Conservation (phyloP, 1,284 basidiomycete species). For the Sporisorium sorghi region DNA sequence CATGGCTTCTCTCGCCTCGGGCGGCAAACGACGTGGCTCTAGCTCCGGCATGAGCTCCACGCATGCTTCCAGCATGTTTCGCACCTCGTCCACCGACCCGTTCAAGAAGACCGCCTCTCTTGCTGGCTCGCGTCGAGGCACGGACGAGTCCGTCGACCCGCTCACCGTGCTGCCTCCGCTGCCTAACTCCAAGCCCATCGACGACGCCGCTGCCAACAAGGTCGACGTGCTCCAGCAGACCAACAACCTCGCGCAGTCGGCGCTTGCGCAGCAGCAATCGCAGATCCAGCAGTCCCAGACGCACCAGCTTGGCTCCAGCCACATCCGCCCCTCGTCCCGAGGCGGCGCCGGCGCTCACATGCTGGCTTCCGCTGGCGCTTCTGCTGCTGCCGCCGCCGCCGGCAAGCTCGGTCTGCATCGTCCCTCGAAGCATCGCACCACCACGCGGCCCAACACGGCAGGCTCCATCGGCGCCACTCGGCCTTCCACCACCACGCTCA, state of each 20-base stretch:
- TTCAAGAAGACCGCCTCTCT: constrained; percentile 34
- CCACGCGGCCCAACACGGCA: constrained; percentile 55
- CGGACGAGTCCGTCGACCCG: constrained; percentile 51
- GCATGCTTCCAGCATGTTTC: constrained; percentile 47
- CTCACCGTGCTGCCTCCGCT: constrained; percentile 27
- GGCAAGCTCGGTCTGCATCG: constrained; percentile 61
- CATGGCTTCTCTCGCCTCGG: constrained; percentile 23
- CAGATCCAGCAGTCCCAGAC: constrained; percentile 20
- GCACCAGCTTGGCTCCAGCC: constrained; percentile 18
- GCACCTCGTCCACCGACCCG: constrained; percentile 34
- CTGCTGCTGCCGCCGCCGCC: constrained; percentile 59
- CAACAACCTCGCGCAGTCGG: constrained; percentile 37
- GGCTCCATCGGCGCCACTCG: constrained; percentile 51
- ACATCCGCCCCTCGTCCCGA: constrained; percentile 35
- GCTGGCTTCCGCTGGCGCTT: constrained; percentile 54
- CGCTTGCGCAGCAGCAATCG: constrained; percentile 30
- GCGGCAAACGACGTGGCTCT: constrained; percentile 30
- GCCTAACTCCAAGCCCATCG: constrained; percentile 28
- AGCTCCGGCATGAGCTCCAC: constrained; percentile 41
- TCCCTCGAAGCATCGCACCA: constrained; percentile 44
- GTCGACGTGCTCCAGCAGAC: constrained; percentile 51
- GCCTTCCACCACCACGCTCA: constrained; percentile 44
- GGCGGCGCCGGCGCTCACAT: constrained; percentile 42
- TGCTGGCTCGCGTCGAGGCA: constrained; percentile 41
- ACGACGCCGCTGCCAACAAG: constrained; percentile 27